Conservation (phyloP, 2,329 filamentous ascomycete genomes). For the Hymenoscyphus fraxineus region DNA sequence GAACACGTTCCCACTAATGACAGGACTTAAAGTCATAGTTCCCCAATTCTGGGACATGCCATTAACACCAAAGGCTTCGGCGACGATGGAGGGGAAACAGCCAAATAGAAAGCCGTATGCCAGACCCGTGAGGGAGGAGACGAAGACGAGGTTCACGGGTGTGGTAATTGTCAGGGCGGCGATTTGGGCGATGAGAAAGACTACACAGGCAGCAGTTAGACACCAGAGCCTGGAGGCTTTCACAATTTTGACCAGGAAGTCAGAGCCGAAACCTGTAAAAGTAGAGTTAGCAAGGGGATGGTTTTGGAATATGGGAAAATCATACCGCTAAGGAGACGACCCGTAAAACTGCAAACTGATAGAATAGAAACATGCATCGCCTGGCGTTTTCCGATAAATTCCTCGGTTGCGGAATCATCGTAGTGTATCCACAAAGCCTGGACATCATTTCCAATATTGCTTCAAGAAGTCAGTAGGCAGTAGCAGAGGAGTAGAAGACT, state of each 20-base stretch:
- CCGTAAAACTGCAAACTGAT: slow-evolving; percentile 82
- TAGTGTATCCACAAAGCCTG: slow-evolving; percentile 86
- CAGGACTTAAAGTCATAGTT: slow-evolving; percentile 84
- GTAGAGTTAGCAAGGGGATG: slow-evolving; percentile 19
- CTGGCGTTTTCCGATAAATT: slow-evolving; percentile 76
- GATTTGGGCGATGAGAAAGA: slow-evolving; percentile 79
- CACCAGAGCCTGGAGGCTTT: slow-evolving; percentile 88
- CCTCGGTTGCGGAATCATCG: slow-evolving; percentile 66
- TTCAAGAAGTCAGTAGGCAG: slow-evolving; percentile 36
- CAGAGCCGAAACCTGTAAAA: slow-evolving; percentile 73
- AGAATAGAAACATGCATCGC: slow-evolving; percentile 91
- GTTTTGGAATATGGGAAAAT: slow-evolving; percentile 28
- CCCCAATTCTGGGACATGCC: slow-evolving; percentile 96
- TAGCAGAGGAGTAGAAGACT: slow-evolving; percentile 17
- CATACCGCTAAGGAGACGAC: slow-evolving; percentile 71
- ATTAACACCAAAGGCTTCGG: slow-evolving; percentile 85
- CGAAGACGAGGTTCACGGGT: slow-evolving; percentile 70
- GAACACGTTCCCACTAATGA: slow-evolving; percentile 85
- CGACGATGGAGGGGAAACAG: slow-evolving; percentile 83
- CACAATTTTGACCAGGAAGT: slow-evolving; percentile 79
- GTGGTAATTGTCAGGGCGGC: slow-evolving; percentile 71
- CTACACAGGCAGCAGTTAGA: slow-evolving; percentile 68
- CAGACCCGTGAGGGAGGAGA: slow-evolving; percentile 80
- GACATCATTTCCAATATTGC: slow-evolving; percentile 89
- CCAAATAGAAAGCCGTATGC: slow-evolving; percentile 94